A percentile compares a stretch with the other conserved stretches of the same genome.
Evolutionary conservation across 176 grass and related monocot genomes (phyloP).

Genomic region (Avena insularis): DNA sequence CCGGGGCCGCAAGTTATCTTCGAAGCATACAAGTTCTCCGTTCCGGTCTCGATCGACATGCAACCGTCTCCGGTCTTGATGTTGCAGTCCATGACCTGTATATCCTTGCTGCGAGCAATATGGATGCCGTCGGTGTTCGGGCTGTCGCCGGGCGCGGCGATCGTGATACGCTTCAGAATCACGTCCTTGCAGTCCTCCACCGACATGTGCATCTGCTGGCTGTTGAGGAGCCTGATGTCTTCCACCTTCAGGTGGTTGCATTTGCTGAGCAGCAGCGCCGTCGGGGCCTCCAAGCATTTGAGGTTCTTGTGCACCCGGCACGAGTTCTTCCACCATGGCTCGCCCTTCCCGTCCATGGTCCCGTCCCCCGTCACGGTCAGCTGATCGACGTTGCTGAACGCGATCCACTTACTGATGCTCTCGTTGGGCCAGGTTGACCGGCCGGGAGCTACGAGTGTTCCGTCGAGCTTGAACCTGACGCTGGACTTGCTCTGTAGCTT

Average conservation of each 20-base stretch:
- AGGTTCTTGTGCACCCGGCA: not conserved
- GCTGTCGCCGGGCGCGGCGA: not conserved
- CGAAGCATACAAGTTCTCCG: not conserved
- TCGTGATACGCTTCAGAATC: not conserved
- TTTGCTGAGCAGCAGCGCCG: not conserved
- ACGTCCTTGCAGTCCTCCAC: not conserved
- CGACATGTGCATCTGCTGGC: conserved; percentile 1
- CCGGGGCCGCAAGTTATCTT: not conserved
- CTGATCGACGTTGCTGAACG: not conserved
- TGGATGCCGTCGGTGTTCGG: not conserved
- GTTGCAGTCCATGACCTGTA: not conserved
- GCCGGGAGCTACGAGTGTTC: not conserved
- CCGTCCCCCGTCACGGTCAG: not conserved
- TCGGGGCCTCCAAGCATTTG: not conserved
- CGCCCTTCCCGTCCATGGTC: not conserved
- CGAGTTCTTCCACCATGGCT: not conserved
- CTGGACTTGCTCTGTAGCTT: not conserved
- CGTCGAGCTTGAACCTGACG: not conserved
- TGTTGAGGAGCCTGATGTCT: not conserved
- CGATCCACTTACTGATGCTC: not conserved
- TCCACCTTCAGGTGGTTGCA: not conserved
- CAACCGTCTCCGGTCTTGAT: not conserved
- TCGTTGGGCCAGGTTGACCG: not conserved
- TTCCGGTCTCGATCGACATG: not conserved
- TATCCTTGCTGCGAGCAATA: not conserved